A percentile compares a stretch with the other conserved stretches of the same genome.
Evolutionary conservation across 2,329 filamentous ascomycete species (phyloP).

Genomic region (Clonostachys solani): DNA sequence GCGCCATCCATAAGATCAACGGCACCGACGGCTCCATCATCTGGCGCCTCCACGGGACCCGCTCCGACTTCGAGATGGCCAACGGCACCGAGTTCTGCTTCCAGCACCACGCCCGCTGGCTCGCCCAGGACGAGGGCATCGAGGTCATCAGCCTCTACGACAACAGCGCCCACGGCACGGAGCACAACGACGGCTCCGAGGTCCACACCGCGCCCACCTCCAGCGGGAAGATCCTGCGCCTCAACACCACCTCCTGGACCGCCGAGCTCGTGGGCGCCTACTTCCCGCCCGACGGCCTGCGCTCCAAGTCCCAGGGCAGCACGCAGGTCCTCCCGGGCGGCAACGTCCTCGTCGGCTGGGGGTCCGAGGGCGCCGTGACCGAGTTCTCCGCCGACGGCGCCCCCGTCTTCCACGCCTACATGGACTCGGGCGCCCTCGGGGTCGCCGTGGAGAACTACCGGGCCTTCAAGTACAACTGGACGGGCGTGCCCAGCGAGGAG

Average conservation of each 20-base stretch:
- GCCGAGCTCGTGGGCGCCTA: conserved; percentile 42
- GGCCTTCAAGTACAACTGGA: conserved; percentile 49
- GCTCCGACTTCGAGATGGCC: conserved; percentile 29
- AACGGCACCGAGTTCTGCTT: conserved; percentile 37
- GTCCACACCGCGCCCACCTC: conserved; percentile 20
- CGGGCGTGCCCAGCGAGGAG: conserved; percentile 29
- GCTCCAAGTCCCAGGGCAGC: conserved; percentile 41
- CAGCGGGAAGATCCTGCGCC: conserved; percentile 41
- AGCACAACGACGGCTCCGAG: conserved; percentile 22
- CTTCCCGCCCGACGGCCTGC: conserved; percentile 42
- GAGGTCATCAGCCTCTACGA: conserved; percentile 50
- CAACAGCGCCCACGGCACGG: conserved; percentile 43
- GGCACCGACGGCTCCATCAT: conserved; percentile 40
- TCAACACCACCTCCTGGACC: conserved; percentile 38
- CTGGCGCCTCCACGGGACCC: conserved; percentile 47
- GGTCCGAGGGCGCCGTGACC: conserved; percentile 41
- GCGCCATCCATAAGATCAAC: conserved; percentile 42
- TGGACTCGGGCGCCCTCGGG: conserved; percentile 28
- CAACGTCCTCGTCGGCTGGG: conserved; percentile 55
- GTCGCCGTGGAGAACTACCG: conserved; percentile 47
- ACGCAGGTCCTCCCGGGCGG: conserved; percentile 49
- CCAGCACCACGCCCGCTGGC: conserved; percentile 47
- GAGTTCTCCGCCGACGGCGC: conserved; percentile 40
- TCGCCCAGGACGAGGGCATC: conserved; percentile 30
- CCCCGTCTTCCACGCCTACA: conserved; percentile 46